Evolutionary conservation across 1,284 basidiomycete genomes (phyloP), one percentile per base, ranked within the genome.

Genomic region (Fomitopsis betulina): DNA sequence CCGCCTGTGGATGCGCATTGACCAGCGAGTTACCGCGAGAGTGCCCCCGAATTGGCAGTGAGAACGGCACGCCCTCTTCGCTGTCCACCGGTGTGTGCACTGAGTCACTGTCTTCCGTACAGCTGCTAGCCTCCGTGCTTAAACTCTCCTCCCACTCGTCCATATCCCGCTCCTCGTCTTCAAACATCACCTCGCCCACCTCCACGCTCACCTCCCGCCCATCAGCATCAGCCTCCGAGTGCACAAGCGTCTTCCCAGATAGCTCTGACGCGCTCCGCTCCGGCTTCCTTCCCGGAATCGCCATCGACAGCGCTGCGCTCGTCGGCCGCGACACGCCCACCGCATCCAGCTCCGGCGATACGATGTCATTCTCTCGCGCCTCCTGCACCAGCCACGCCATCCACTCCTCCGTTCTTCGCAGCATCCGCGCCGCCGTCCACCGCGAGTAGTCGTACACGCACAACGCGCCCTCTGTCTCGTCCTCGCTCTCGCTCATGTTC

Each of bases 371-470:
- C 49, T 33, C 76, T 30, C 67, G 71, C n/a, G 72, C 73, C 33
- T 78, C 74, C 42, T 76, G 68, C 17, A 80, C 67, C 45, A 85
- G 72, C 42, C 74, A 71, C 27, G 75, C 72, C 75, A 86, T 77
- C 40, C 78, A 74, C 37, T 74, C 74, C 58, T 78, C 71, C 6
- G 78, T 76, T 33, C 79, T 75, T 6, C 80, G 75, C 54, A 86
- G 71, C 72, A 81, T 81, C 64, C 81, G 83, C 32, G 78, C 75
- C 39, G 81, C 69, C 17, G 80, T 75, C 85, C 85, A 87, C 5
- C 79, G 67, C 33, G 77, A 77, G 64, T 83, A 86, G 5, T 71
- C 69, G 12, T 51, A 51, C 32, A 17, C n/a, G 49, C 30, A 51
- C 30, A 23, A 9, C 15, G 32, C 49, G 17, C 49, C 30, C 19